These are phyloP conservation scores for Wickerhamiella dianesei DNA, from an alignment of 805 yeast genomes.

Conservation along the genomic window DNA sequence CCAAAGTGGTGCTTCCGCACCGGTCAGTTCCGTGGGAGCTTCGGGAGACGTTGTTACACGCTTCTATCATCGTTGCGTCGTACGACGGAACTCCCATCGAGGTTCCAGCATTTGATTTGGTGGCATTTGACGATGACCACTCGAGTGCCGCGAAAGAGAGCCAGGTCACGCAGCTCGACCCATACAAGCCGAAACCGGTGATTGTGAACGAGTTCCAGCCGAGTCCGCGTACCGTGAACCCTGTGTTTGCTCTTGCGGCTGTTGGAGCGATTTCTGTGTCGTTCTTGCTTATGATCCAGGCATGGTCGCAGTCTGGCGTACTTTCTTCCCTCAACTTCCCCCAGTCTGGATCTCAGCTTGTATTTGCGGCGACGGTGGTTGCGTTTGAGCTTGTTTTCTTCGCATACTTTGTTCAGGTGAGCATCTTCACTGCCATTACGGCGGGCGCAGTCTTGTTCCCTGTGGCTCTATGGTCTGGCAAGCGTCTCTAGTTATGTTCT, in stretches of 20 bases:
- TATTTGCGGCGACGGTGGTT: conserved; percentile 35
- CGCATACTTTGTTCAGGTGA: conserved; percentile 43
- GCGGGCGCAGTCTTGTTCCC: conserved; percentile 37
- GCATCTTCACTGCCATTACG: conserved; percentile 46
- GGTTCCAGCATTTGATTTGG: conserved; percentile 13
- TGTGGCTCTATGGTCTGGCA: conserved; percentile 46
- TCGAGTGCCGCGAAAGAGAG: conserved; percentile 7
- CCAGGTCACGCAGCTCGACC: conserved; percentile 4
- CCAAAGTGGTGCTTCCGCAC: conserved; percentile 23
- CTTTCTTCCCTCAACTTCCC: neutral
- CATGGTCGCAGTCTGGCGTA: conserved; percentile 24
- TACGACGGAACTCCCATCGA: conserved; percentile 16
- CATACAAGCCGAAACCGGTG: conserved; percentile 39
- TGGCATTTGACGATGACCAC: conserved; percentile 13
- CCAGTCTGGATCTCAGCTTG: neutral
- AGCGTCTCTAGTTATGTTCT: conserved; percentile 25
- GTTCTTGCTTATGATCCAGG: conserved; percentile 31
- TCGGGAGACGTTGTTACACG: conserved; percentile 16
- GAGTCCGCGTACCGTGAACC: conserved; percentile 40
- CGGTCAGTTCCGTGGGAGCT: conserved; percentile 23
- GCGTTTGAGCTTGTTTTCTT: conserved; percentile 42
- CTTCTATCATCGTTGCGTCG: conserved; percentile 22
- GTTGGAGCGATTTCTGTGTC: conserved; percentile 32
- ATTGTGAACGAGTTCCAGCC: conserved; percentile 48
- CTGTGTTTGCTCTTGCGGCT: conserved; percentile 40